Percentiles rank a stretch among this genome's conserved stretches.
These are phyloP conservation scores for Cercospora sp. DNA, from an alignment of 2,329 filamentous ascomycete genomes.

Conservation along the genomic window DNA sequence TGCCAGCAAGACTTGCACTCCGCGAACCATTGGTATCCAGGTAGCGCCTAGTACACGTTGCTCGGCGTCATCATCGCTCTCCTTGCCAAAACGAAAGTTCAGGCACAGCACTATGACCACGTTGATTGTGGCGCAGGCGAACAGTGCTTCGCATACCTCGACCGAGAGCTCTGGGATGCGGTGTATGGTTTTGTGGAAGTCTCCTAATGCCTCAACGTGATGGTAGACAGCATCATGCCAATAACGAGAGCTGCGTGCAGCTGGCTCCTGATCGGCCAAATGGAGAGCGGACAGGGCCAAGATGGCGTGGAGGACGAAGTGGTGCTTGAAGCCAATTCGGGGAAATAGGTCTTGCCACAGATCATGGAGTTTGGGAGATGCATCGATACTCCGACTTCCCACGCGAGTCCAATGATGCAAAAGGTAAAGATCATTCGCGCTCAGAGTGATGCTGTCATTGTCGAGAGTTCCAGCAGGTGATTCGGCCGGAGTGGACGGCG, in stretches of 20 bases:
- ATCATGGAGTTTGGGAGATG: neutral
- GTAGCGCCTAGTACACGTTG: neutral
- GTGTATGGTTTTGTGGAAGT: neutral
- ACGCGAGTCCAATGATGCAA: neutral
- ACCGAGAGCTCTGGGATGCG: neutral
- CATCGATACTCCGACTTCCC: neutral
- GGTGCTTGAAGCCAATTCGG: neutral
- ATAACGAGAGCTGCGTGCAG: neutral
- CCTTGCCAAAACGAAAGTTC: neutral
- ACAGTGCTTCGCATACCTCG: neutral
- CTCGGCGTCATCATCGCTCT: neutral
- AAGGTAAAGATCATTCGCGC: neutral
- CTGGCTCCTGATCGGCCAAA: neutral
- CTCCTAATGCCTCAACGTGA: neutral
- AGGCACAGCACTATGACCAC: neutral
- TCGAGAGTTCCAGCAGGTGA: neutral
- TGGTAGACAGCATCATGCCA: neutral
- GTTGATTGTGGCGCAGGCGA: neutral
- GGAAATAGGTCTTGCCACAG: neutral
- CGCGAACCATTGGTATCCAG: neutral
- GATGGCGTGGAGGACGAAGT: neutral
- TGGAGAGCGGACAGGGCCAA: neutral
- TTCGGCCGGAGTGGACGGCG: neutral
- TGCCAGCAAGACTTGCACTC: neutral
- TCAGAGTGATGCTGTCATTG: neutral